Evolutionary conservation across 371 early-diverging fungal genomes (phyloP).

Genomic region (Apophysomyces sp.): DNA sequence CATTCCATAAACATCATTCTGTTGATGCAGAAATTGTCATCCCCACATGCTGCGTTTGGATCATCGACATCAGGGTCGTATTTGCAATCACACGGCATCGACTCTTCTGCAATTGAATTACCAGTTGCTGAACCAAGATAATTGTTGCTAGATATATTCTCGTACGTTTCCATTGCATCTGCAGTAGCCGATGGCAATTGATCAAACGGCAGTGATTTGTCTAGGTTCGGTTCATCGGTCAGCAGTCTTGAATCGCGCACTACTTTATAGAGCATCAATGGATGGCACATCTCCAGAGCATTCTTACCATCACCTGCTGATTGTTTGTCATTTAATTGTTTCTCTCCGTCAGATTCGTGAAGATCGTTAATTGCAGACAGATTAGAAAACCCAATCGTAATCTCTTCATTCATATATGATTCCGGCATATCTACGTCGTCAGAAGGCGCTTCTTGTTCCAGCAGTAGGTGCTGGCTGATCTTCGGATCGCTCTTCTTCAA

Average conservation of each 20-base stretch:
- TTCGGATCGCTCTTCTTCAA: too few relatives aligned
- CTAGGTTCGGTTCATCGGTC: not conserved
- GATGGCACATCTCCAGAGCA: not conserved
- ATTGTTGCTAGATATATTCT: slow-evolving; percentile 65
- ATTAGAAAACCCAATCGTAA: too few relatives aligned
- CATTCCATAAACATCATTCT: slow-evolving; percentile 93
- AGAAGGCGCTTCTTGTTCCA: too few relatives aligned
- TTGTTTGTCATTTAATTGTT: too few relatives aligned
- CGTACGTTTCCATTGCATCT: slow-evolving; percentile 56
- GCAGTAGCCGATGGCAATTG: slow-evolving; percentile 40
- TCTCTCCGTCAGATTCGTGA: too few relatives aligned
- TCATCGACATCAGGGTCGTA: slow-evolving; percentile 58
- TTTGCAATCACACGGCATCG: slow-evolving; percentile 80
- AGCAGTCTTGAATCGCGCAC: not conserved
- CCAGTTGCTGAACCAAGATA: slow-evolving; percentile 73
- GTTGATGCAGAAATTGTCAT: slow-evolving; percentile 88
- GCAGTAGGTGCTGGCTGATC: too few relatives aligned
- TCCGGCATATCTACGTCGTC: too few relatives aligned
- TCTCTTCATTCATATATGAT: too few relatives aligned
- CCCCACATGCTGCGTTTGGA: slow-evolving; percentile 78
- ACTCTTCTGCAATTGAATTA: slow-evolving; percentile 68
- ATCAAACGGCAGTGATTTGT: not conserved
- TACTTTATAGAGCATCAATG: not conserved
- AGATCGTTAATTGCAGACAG: too few relatives aligned
- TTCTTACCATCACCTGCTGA: too few relatives aligned